Percentiles rank a stretch among this genome's conserved stretches.
These are phyloP conservation scores for Lepidium africanum DNA, from an alignment of 345 rosid species.

Conservation along the genomic window DNA sequence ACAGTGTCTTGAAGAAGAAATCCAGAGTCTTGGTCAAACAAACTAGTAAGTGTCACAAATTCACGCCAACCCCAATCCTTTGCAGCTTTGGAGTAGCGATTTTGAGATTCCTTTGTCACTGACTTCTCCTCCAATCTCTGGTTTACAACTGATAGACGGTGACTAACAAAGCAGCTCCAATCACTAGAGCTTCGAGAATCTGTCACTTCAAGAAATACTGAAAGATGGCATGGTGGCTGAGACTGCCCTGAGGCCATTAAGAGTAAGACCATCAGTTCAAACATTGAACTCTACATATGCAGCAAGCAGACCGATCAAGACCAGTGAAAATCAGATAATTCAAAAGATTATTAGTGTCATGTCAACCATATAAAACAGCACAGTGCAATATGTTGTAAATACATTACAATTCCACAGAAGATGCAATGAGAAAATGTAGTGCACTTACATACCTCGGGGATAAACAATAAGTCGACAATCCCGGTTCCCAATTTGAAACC, in stretches of 20 bases:
- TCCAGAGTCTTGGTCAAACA: conserved; percentile 99
- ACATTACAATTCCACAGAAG: not conserved
- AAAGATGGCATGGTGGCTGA: conserved; percentile 99
- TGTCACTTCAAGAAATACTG: conserved; percentile 99
- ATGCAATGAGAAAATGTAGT: not conserved
- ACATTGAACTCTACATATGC: conserved; percentile 17
- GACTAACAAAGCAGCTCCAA: conserved; percentile 99
- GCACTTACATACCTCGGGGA: conserved; percentile 79
- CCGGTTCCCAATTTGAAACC: conserved; percentile 97
- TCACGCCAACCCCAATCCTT: conserved; percentile 99
- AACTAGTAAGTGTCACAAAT: conserved; percentile 78
- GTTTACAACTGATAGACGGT: conserved; percentile 90
- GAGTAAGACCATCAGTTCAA: conserved; percentile 37
- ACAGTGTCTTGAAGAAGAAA: conserved; percentile 96
- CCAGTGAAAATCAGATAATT: not conserved
- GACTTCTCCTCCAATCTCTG: conserved; percentile 89
- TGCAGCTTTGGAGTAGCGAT: conserved; percentile 98
- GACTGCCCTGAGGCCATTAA: conserved; percentile 98
- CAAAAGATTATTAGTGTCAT: not conserved
- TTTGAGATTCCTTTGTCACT: conserved; percentile 96
- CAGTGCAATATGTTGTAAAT: not conserved
- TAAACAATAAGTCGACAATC: conserved; percentile 98
- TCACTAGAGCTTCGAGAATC: conserved; percentile 91
- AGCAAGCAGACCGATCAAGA: conserved; percentile 19
- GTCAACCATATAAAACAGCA: conserved; percentile 4